phyloP scores from a whole-genome alignment of 768 basidiomycete genomes.

The Leucocoprinus sp. region DNA sequence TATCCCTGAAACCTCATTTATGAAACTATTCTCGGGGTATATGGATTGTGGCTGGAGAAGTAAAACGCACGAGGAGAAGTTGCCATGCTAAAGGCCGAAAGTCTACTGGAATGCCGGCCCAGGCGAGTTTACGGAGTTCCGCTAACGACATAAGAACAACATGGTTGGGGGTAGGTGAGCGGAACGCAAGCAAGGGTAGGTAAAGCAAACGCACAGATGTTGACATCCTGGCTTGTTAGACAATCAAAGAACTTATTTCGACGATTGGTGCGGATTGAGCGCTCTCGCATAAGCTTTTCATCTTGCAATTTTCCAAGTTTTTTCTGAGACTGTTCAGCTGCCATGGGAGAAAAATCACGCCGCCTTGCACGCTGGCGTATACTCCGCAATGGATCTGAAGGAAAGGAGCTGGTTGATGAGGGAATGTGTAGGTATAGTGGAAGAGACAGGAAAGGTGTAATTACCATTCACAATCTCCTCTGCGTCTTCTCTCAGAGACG shows the following conservation, averaged over 20 bases:
- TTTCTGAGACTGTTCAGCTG: slow-evolving; percentile 17
- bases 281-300: slow-evolving; percentile 60
- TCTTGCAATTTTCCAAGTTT: slow-evolving; percentile 19
- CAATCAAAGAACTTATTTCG: slow-evolving; percentile 79
- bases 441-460: slow-evolving; percentile 13
- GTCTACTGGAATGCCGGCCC: slow-evolving; percentile 88
- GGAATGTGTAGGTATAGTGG: slow-evolving; percentile 10
- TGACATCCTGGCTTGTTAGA: slow-evolving; percentile 66
- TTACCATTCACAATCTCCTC: slow-evolving; percentile 74
- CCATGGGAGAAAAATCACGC: slow-evolving; percentile 25
- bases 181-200: not conserved
- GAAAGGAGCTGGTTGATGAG: slow-evolving; percentile 21
- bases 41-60: not conserved
- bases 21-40: slow-evolving; percentile 4
- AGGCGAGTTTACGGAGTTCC: slow-evolving; percentile 84
- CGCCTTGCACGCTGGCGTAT: slow-evolving; percentile 37
- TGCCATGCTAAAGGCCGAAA: slow-evolving; percentile 93
- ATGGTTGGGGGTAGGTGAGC: slow-evolving; percentile 9
- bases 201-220: slow-evolving; percentile 52
- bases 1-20: slow-evolving; percentile 60
- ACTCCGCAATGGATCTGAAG: slow-evolving; percentile 52
- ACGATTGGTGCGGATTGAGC: slow-evolving; percentile 71
- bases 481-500: slow-evolving; percentile 54
- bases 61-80: slow-evolving; percentile 67
- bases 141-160: slow-evolving; percentile 29